These are phyloP conservation scores for Fraxinus latifolia DNA, from an alignment of 305 asterid species.

Conservation along the genomic window DNA sequence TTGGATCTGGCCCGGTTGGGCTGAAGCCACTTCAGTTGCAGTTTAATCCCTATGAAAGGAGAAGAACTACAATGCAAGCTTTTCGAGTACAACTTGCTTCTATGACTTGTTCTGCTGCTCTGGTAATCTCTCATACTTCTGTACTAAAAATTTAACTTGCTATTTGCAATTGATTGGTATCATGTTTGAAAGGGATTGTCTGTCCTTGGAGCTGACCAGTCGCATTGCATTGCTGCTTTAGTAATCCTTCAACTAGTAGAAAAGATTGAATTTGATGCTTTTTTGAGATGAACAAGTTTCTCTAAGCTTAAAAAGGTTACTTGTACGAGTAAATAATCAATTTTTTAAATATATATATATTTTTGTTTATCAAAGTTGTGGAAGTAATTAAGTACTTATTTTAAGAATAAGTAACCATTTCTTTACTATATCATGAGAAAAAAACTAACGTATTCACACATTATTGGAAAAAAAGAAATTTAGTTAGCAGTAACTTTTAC, in stretches of 20 bases:
- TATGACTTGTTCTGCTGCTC: constrained; percentile 51
- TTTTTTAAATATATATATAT: background rate
- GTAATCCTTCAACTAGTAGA: background rate
- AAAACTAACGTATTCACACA: background rate
- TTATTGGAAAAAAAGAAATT: background rate
- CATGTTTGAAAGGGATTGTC: background rate
- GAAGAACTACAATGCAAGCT: constrained; percentile 17
- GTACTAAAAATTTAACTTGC: background rate
- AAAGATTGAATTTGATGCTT: background rate
- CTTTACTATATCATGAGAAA: background rate
- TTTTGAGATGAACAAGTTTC: background rate
- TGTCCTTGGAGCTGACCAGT: background rate
- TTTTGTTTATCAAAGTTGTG: background rate
- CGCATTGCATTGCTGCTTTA: background rate
- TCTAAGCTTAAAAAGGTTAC: background rate
- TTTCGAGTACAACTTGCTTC: constrained; percentile 38
- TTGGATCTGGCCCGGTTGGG: constrained; percentile 23
- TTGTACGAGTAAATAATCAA: background rate
- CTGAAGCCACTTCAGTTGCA: constrained; percentile 31
- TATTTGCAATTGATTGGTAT: background rate
- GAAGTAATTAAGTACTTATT: background rate
- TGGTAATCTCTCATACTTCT: constrained; percentile 39
- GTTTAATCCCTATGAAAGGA: constrained; percentile 33
- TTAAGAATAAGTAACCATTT: background rate
- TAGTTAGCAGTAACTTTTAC: background rate